These are phyloP conservation scores for Suhomyces yuchorum DNA, from an alignment of 1,139 yeast genomes.

Conservation along the genomic window DNA sequence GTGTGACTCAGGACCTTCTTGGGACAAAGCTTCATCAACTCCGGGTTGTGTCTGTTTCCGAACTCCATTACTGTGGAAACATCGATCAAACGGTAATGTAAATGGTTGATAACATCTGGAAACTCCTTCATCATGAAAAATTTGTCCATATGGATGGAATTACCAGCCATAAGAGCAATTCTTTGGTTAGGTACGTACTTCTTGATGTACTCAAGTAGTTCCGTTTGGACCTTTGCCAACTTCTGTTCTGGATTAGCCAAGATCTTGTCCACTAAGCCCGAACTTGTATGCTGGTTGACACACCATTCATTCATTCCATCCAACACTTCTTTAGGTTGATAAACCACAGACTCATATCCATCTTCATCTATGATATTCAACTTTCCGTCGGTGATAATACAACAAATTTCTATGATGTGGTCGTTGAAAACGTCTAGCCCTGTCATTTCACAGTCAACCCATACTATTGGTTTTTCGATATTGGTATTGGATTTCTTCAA, in stretches of 20 bases:
- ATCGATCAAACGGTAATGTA: constrained; percentile 86
- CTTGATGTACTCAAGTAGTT: constrained; percentile 62
- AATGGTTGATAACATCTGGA: constrained; percentile 69
- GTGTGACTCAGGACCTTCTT: constrained; percentile 73
- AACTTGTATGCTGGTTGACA: constrained; percentile 68
- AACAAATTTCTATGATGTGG: constrained; percentile 87
- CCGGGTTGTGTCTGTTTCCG: constrained; percentile 74
- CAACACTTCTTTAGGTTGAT: constrained; percentile 63
- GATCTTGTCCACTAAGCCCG: constrained; percentile 79
- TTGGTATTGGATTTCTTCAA: constrained; percentile 7
- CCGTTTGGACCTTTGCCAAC: constrained; percentile 60
- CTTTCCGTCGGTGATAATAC: constrained; percentile 82
- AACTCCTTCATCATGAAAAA: constrained; percentile 82
- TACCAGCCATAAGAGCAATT: constrained; percentile 81
- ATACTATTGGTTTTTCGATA: constrained; percentile 47
- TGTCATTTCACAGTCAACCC: constrained; percentile 91
- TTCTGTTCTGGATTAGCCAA: constrained; percentile 56
- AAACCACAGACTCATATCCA: constrained; percentile 83
- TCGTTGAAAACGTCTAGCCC: constrained; percentile 77
- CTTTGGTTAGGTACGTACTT: constrained; percentile 55
- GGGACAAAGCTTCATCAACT: constrained; percentile 58
- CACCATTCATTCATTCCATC: constrained; percentile 89
- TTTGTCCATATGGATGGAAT: constrained; percentile 89
- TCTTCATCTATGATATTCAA: constrained; percentile 64
- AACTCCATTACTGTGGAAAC: constrained; percentile 84